Evolutionary conservation across 257 asterid species (phyloP), one percentile per base, ranked within the genome.

Genomic region (Ocimum tenuiflorum): DNA sequence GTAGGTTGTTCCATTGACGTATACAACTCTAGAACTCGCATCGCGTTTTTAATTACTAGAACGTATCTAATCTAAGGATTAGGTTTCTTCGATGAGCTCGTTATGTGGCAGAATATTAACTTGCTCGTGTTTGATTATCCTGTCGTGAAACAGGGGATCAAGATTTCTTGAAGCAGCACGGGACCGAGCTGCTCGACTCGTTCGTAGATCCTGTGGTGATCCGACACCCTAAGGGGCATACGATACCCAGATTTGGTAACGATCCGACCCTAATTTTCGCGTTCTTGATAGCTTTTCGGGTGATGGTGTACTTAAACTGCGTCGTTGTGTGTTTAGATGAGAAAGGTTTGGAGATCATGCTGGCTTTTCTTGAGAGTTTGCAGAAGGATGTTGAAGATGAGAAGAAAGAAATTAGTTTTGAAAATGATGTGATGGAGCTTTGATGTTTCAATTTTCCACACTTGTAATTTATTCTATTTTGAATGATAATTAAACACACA

Each of bases 181-280:
- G 92, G 6, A 81, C 67, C 4, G 79, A 79, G 64, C 89, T 91
- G 35, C 51, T 88, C 65, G 83, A 82, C 6, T 83, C 87, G 3
- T 91, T 57, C 68, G 76, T 79, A n/a, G 85, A 91, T 15, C 96
- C 97, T 1, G n/a, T 84, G 42, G 89, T 88, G 55, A 81, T 91
- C 68, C 85, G 75, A 8, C 97, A 91, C 78, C 97, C 96, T 1
- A 84, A 71, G 73, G 97, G 89, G 7, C 97, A 87, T 64, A 89
- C 97, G 0, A 79, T 87, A 47, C 97, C 97, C 4, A 77, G 95
- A 85, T 87, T 89, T 53, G 97, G 95, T 87, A 84, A 82, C 29
- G 36, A 47, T 46, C 78, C 23, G 24, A 14, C 57, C 46, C 53
- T 48, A 45, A 41, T 9, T 31, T 50, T 36, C 36, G 12, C 57